Percentiles rank a stretch among this genome's conserved stretches.
phyloP scores from a whole-genome alignment of 805 yeast species.

The Saccharomycopsis babjevae region DNA sequence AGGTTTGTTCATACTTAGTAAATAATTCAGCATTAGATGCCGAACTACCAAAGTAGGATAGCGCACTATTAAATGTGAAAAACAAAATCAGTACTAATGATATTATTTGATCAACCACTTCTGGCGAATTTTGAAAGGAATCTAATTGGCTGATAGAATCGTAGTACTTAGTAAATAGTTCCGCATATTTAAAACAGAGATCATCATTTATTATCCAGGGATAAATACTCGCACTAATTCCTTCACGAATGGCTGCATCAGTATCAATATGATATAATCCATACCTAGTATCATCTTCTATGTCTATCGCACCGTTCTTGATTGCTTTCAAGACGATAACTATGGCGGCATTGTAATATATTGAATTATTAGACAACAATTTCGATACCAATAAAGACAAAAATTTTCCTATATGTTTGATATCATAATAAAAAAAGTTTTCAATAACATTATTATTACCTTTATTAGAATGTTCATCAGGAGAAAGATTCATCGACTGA shows the following conservation, averaged over 20 bases:
- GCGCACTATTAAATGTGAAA: slow-evolving; percentile 28
- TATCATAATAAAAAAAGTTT: slow-evolving; percentile 11
- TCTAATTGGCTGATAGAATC: slow-evolving; percentile 6
- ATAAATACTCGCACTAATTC: not conserved
- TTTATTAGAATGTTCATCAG: not conserved
- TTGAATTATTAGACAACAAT: slow-evolving; percentile 1
- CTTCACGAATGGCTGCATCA: not conserved
- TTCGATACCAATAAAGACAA: not conserved
- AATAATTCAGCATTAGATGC: slow-evolving; percentile 18
- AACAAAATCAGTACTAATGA: slow-evolving; percentile 33
- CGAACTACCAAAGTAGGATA: slow-evolving; percentile 25
- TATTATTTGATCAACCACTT: slow-evolving; percentile 24
- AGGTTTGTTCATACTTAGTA: slow-evolving; percentile 20
- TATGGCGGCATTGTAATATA: slow-evolving; percentile 3
- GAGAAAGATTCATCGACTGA: not conserved
- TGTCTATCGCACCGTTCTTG: slow-evolving; percentile 15
- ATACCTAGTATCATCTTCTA: slow-evolving; percentile 2
- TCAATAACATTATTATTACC: not conserved
- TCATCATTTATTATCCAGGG: slow-evolving; percentile 12
- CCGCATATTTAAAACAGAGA: slow-evolving; percentile 9
- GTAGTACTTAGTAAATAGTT: slow-evolving; percentile 3
- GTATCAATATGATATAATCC: slow-evolving; percentile 6
- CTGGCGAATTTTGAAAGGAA: not conserved
- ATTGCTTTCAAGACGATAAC: slow-evolving; percentile 6
- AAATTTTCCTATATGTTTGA: slow-evolving; percentile 6